These are phyloP conservation scores for Allium cepa DNA, from an alignment of 106 monocot genomes.

Conservation along the genomic window DNA sequence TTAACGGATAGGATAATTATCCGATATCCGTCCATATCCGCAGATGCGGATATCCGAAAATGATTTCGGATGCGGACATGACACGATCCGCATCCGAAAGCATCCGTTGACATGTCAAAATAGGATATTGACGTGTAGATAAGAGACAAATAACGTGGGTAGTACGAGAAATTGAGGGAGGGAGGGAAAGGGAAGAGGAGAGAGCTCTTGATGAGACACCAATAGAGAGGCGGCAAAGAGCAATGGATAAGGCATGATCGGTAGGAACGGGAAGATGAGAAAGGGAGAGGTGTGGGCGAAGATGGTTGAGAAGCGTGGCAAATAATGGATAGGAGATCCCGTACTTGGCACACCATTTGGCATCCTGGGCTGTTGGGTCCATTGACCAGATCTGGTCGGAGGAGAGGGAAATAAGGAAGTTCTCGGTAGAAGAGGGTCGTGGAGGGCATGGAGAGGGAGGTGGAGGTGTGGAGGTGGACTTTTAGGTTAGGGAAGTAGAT, in stretches of 20 bases:
- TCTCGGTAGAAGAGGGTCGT: background rate
- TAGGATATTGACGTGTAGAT: too few relatives aligned
- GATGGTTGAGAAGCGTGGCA: conserved; percentile 33
- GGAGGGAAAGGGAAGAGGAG: conserved; percentile 24
- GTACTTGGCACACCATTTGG: conserved; percentile 36
- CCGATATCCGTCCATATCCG: too few relatives aligned
- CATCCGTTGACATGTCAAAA: too few relatives aligned
- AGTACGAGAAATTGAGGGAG: conserved; percentile 39
- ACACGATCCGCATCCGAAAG: too few relatives aligned
- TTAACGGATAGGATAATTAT: too few relatives aligned
- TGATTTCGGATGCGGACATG: too few relatives aligned
- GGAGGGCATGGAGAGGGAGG: conserved; percentile 2
- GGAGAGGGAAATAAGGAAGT: conserved; percentile 19
- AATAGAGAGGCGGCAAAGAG: conserved; percentile 44
- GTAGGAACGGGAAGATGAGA: conserved; percentile 29
- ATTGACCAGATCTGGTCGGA: conserved; percentile 29
- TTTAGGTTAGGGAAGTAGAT: conserved; percentile 19
- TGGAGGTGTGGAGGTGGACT: conserved; percentile 3
- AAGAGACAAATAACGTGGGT: conserved; percentile 54
- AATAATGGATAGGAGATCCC: conserved; percentile 50
- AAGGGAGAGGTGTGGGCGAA: conserved; percentile 22
- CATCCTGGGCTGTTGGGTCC: conserved; percentile 36
- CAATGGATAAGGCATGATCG: conserved; percentile 37
- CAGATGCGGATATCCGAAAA: too few relatives aligned
- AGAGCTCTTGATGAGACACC: conserved; percentile 35